phyloP scores from a whole-genome alignment of 192 early-diverging fungal genomes.

The Coemansia sp. region DNA sequence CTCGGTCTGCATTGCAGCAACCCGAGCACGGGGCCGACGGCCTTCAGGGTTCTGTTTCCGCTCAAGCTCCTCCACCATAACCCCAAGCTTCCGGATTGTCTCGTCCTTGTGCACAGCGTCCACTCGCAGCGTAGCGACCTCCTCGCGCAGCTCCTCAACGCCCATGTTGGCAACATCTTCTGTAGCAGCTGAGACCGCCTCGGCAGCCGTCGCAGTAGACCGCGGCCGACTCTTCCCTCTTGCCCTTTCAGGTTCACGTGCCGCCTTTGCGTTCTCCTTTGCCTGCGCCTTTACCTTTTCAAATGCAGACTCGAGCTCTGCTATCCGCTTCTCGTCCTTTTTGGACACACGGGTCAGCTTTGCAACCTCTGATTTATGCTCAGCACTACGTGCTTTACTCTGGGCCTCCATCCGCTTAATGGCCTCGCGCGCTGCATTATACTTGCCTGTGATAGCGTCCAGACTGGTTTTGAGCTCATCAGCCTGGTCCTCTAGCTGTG shows the following conservation, averaged over 20 bases:
- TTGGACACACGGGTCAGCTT: slow-evolving; percentile 23
- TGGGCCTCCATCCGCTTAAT: slow-evolving; percentile 33
- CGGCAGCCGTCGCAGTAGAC: slow-evolving; percentile 43
- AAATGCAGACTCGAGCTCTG: slow-evolving; percentile 30
- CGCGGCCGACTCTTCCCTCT: slow-evolving; percentile 29
- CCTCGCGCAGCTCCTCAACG: slow-evolving; percentile 38
- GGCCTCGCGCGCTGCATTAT: slow-evolving; percentile 15
- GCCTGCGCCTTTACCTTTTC: slow-evolving; percentile 21
- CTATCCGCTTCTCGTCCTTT: slow-evolving; percentile 35
- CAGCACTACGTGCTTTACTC: slow-evolving; percentile 24
- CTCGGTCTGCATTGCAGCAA: slow-evolving; percentile 33
- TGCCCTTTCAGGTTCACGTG: slow-evolving; percentile 15
- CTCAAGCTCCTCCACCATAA: slow-evolving; percentile 46
- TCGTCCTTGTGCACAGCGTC: slow-evolving; percentile 51
- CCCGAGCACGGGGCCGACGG: slow-evolving; percentile 30
- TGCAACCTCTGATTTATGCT: slow-evolving; percentile 26
- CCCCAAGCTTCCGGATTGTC: slow-evolving; percentile 36
- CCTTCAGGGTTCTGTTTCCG: slow-evolving; percentile 52
- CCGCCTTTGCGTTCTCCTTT: slow-evolving; percentile 16
- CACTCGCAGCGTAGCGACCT: slow-evolving; percentile 32
- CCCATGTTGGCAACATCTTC: slow-evolving; percentile 42
- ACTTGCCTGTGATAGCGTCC: slow-evolving; percentile 16
- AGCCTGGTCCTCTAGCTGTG: slow-evolving; percentile 49
- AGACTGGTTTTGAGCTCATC: slow-evolving; percentile 37
- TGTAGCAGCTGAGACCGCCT: slow-evolving; percentile 38